These are phyloP conservation scores for Leccinum pallidistipes DNA, from an alignment of 1,284 basidiomycete species.

Conservation along the genomic window DNA sequence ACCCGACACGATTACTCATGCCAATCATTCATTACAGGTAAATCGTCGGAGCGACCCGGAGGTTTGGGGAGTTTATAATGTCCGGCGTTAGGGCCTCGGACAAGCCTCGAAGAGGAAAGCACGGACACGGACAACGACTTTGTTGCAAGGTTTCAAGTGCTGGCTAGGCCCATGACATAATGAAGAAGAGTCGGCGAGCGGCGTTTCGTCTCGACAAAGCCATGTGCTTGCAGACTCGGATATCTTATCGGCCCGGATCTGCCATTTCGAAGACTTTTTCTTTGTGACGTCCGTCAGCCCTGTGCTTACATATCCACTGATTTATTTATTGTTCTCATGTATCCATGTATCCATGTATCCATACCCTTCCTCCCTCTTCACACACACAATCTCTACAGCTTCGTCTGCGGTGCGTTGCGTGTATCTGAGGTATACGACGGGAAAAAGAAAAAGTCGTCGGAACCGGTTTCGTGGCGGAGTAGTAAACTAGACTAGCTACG, in stretches of 20 bases:
- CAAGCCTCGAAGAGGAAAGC: neutral
- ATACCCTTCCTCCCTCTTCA: neutral
- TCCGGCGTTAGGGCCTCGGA: neutral
- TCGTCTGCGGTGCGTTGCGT: slow-evolving; percentile 1
- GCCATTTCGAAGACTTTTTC: neutral
- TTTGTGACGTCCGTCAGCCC: neutral
- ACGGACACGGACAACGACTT: neutral
- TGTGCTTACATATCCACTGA: neutral
- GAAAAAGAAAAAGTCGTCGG: neutral
- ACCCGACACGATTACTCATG: neutral
- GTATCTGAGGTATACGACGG: slow-evolving; percentile 7
- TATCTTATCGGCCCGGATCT: too few relatives aligned
- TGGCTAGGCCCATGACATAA: neutral
- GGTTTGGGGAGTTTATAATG: neutral
- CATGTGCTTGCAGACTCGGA: neutral
- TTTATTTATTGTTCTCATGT: neutral
- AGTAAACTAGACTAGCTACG: neutral
- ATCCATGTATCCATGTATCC: neutral
- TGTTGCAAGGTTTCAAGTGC: neutral
- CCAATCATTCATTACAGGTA: neutral
- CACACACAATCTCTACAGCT: neutral
- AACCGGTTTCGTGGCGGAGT: neutral
- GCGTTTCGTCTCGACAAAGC: neutral
- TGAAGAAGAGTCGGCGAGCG: neutral
- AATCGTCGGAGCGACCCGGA: neutral